Evolutionary conservation across 2,329 filamentous ascomycete genomes (phyloP), one percentile per base, ranked within the genome.

Genomic region (Fonsecaea nubica): DNA sequence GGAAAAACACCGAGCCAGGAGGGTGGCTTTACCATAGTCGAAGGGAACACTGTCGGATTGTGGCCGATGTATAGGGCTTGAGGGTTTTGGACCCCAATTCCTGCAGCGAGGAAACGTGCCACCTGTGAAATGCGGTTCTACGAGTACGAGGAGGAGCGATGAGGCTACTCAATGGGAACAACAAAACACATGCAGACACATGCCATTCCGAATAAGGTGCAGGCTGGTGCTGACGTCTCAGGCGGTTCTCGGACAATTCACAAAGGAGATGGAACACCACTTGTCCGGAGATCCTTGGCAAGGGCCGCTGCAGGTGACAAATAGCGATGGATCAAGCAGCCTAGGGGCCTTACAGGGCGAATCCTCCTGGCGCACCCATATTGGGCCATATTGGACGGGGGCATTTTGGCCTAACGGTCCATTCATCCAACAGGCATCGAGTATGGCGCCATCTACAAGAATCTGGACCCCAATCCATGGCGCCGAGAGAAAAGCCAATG

Each of bases 361-460:
- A 50, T 12, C 18, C 21, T 25, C 45, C 36, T 15, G 25, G 25
- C 25, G 25, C 25, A 25, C 25, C 25, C 38, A 10, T 9, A 25
- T 25, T 59, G 57, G 25, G 30, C 36, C 18, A 25, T 25, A 25
- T 25, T 2, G 25, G 1, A 25, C n/a, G 25, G 25, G 25, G 25
- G 25, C 25, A 25, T 3, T 25, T 42, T 42, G 40, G 30, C 12
- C 42, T 21, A 54, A 25, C 9, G 35, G 21, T 25, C 25, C 25
- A 25, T 5, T 18, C 58, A n/a, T 52, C 58, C 45, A 61, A 61
- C 58, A 35, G 58, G 58, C 58, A 21, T 54, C 45, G n/a, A 59
- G 42, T 3, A 59, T 35, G 57, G 25, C 40, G 57, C 57, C 45
- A 50, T 50, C 12, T 25, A 7, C 45, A 25, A 25, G 18, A 50